Percentiles rank a stretch among this genome's conserved stretches.
These are phyloP conservation scores for Trichoderma erinaceum DNA, from an alignment of 495 filamentous ascomycete species.

Conservation along the genomic window DNA sequence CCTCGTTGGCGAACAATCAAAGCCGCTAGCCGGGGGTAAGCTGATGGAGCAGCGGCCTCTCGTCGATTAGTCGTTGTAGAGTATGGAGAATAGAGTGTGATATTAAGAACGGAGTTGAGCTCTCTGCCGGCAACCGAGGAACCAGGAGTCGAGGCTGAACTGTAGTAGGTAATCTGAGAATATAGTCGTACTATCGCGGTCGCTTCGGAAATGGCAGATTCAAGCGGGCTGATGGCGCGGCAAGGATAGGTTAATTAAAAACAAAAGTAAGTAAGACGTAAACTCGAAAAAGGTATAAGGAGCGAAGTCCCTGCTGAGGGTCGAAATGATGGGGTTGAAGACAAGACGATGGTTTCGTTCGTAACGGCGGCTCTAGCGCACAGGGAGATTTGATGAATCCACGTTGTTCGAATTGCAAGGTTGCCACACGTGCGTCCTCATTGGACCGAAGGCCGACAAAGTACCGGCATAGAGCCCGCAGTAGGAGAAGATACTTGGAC, in stretches of 20 bases:
- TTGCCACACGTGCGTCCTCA: background rate
- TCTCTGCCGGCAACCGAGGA: background rate
- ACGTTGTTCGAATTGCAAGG: background rate
- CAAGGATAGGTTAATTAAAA: constrained; percentile 13
- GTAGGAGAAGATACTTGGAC: background rate
- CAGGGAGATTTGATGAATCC: constrained; percentile 12
- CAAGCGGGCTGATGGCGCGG: background rate
- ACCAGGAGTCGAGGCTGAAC: background rate
- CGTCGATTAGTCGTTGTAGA: background rate
- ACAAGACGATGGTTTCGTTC: background rate
- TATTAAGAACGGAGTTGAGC: background rate
- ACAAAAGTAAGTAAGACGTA: background rate
- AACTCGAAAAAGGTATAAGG: constrained; percentile 11
- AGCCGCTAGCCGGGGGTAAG: background rate
- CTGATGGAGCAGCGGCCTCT: background rate
- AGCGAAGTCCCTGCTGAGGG: background rate
- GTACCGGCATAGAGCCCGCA: background rate
- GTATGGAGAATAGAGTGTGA: background rate
- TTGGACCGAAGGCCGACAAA: background rate
- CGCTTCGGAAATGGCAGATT: background rate
- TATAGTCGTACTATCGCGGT: background rate
- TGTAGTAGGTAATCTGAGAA: background rate
- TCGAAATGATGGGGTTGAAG: background rate
- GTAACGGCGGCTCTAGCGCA: background rate
- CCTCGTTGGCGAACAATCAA: background rate